A percentile compares a stretch with the other conserved stretches of the same genome.
Conservation (phyloP, 2,329 filamentous ascomycete species). For the Paramyrothecium sp. region DNA sequence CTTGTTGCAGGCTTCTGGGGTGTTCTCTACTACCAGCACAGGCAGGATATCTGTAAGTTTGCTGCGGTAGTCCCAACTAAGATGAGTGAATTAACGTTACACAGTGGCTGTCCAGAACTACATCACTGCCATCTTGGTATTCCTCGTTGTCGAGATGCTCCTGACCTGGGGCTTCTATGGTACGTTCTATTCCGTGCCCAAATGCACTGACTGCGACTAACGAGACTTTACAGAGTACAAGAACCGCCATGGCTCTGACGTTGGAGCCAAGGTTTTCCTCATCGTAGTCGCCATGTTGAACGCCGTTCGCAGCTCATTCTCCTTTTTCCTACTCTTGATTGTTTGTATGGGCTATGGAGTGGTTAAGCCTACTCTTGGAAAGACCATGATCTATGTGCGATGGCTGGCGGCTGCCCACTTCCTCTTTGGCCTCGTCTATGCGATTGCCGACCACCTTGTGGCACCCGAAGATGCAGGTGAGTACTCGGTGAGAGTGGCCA, state of each 20-base stretch:
- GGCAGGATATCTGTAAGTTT: conserved; percentile 77
- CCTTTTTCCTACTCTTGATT: conserved; percentile 95
- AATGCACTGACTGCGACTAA: conserved; percentile 27
- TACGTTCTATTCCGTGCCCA: conserved; percentile 32
- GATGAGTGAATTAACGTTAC: conserved; percentile 7
- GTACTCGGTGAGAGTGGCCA: conserved; percentile 16
- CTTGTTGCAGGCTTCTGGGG: conserved; percentile 83
- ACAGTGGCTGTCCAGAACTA: conserved; percentile 95
- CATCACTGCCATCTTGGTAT: conserved; percentile 93
- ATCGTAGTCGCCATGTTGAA: conserved; percentile 91
- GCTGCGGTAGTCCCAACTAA: neutral
- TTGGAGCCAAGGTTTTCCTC: conserved; percentile 81
- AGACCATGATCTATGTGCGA: conserved; percentile 91
- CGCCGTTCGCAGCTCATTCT: conserved; percentile 93
- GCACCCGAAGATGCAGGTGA: conserved; percentile 79
- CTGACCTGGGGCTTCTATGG: conserved; percentile 99
- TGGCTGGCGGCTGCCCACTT: conserved; percentile 92
- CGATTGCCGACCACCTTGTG: conserved; percentile 83
- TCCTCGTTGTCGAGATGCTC: conserved; percentile 92
- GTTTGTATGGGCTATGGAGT: conserved; percentile 99
- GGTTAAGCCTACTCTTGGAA: conserved; percentile 88
- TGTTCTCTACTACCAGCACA: conserved; percentile 92
- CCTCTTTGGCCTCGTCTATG: conserved; percentile 90
- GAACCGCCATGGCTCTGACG: conserved; percentile 83
- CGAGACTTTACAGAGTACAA: conserved; percentile 66